These are phyloP conservation scores for Pneumocystis jirovecii DNA, from an alignment of 1,139 yeast species.

Conservation along the genomic window DNA sequence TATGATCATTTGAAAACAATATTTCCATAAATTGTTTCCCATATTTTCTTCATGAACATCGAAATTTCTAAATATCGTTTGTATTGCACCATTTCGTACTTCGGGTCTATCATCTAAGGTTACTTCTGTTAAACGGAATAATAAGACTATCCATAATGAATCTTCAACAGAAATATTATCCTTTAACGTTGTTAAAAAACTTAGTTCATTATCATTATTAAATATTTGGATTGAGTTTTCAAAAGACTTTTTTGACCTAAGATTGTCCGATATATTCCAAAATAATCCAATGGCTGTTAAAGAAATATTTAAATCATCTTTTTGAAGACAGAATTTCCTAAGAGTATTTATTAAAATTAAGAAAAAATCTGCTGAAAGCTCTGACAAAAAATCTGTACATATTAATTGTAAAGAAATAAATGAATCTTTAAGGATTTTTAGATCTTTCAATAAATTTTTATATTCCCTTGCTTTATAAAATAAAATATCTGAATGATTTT, in stretches of 20 bases:
- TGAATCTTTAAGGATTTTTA: conserved; percentile 6
- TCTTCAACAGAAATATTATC: background rate
- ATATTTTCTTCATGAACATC: background rate
- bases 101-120: conserved; percentile 5
- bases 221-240: background rate
- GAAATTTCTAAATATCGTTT: conserved; percentile 5
- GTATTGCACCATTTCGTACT: conserved; percentile 7
- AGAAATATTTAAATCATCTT: conserved; percentile 6
- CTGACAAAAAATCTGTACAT: conserved; percentile 5
- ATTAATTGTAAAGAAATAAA: conserved; percentile 8
- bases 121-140: conserved; percentile 5
- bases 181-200: background rate
- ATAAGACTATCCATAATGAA: conserved; percentile 5
- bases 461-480: background rate
- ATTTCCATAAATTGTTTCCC: background rate
- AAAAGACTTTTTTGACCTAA: conserved; percentile 2
- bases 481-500: background rate
- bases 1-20: background rate
- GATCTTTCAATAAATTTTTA: background rate
- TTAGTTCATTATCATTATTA: background rate
- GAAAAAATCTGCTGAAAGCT: background rate
- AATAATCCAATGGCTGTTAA: conserved; percentile 7
- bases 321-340: conserved; percentile 4
- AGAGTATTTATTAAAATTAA: conserved; percentile 6
- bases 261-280: conserved; percentile 6